Evolutionary conservation across 2,329 filamentous ascomycete genomes (phyloP).

Genomic region (Exophiala bonariae): DNA sequence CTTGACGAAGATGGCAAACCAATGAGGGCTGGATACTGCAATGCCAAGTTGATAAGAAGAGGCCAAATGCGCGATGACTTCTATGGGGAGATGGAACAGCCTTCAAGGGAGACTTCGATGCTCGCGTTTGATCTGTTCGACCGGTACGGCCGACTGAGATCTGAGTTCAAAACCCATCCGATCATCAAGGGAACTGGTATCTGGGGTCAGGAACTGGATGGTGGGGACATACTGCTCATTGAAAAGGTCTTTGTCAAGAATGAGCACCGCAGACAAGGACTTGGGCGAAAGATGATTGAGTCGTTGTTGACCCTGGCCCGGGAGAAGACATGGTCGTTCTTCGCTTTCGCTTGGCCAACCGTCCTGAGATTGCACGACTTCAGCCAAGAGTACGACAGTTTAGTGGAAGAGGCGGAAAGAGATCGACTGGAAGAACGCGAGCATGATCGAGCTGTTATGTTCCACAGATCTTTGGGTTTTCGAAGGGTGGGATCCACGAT

Average conservation of each 20-base stretch:
- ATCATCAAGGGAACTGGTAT: conserved; percentile 32
- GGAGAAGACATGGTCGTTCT: conserved; percentile 25
- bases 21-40: conserved; percentile 13
- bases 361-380: conserved; percentile 22
- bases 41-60: conserved; percentile 19
- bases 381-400: conserved; percentile 16
- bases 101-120: conserved; percentile 29
- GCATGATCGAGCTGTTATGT: conserved; percentile 24
- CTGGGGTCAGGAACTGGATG: conserved; percentile 32
- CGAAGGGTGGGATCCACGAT: conserved; percentile 34
- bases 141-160: conserved; percentile 37
- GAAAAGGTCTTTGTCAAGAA: conserved; percentile 28
- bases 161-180: conserved; percentile 33
- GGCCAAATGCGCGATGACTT: conserved; percentile 31
- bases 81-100: conserved; percentile 36
- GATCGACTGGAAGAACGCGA: conserved; percentile 13
- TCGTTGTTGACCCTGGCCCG: conserved; percentile 32
- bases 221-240: conserved; percentile 33
- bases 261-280: conserved; percentile 32
- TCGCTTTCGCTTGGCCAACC: conserved; percentile 30
- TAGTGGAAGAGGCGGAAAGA: conserved; percentile 18
- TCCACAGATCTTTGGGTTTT: conserved; percentile 34
- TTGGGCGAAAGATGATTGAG: conserved; percentile 34
- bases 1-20: conserved; percentile 6
- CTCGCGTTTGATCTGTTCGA: conserved; percentile 42